Evolutionary conservation across 208 protist genomes (phyloP).

Genomic region (Herpetomonas tarakana): DNA sequence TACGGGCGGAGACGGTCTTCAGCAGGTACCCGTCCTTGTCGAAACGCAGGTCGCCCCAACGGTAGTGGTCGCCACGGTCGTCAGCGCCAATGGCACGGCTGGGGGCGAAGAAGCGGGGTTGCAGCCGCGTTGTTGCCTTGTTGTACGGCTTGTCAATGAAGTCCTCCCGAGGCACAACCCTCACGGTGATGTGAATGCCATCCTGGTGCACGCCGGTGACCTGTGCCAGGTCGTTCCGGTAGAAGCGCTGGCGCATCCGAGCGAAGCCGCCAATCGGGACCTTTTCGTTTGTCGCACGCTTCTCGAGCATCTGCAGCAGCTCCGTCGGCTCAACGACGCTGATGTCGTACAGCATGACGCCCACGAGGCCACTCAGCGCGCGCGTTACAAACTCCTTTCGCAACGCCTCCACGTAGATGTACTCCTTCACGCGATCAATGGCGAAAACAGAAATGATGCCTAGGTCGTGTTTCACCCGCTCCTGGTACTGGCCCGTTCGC

Average conservation of each 20-base stretch:
- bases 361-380: slow-evolving; percentile 82
- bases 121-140: slow-evolving; percentile 62
- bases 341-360: slow-evolving; percentile 84
- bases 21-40: slow-evolving; percentile 87
- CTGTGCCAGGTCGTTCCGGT: slow-evolving; percentile 83
- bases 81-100: slow-evolving; percentile 56
- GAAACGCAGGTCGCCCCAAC: slow-evolving; percentile 84
- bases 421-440: slow-evolving; percentile 90
- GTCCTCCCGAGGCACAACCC: slow-evolving; percentile 84
- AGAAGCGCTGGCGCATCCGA: slow-evolving; percentile 76
- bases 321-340: slow-evolving; percentile 80
- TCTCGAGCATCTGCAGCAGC: slow-evolving; percentile 90
- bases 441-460: slow-evolving; percentile 92
- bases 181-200: slow-evolving; percentile 60
- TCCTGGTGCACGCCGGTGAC: slow-evolving; percentile 61
- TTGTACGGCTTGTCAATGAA: slow-evolving; percentile 81
- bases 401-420: slow-evolving; percentile 91
- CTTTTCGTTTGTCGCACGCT: slow-evolving; percentile 56
- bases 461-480: slow-evolving; percentile 75
- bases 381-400: slow-evolving; percentile 89
- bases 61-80: slow-evolving; percentile 53
- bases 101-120: slow-evolving; percentile 75
- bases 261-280: slow-evolving; percentile 78
- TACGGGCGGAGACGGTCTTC: slow-evolving; percentile 66
- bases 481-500: slow-evolving; percentile 77